Evolutionary conservation across 192 early-diverging fungal species (phyloP), one percentile per base, ranked within the genome.

Genomic region (Spizellomyces sp.): DNA sequence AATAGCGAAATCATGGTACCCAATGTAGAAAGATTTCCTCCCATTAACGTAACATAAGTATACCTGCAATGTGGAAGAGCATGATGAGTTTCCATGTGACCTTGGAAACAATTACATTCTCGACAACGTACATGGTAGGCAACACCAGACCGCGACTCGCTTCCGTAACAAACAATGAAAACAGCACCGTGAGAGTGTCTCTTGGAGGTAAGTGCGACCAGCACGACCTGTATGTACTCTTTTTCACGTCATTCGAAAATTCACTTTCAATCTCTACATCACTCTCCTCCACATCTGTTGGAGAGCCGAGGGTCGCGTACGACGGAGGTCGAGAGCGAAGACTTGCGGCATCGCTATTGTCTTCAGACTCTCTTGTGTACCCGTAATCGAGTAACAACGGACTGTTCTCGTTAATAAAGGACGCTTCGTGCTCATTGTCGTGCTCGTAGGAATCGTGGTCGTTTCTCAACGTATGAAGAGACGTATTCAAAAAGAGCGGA

Each of bases 81-180:
- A 9, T 5, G 15, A 5, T 15, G 9, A 12, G 15, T 62, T 41
- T 17, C 60, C 4, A 62, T 5, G 36, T 17, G 6, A 7, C 60
- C 60, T 14, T 10, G 19, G 19, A 0, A 5, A 0, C 6, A 15
- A 5, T 7, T 27, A 41, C 0, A 62, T 15, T 9, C 5, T 62
- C 60, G 12, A 62, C 15, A 36, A 67, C 66, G 52, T 42, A 67
- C 70, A 77, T 72, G 55, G 72, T 77, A n/a, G 76, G 71, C 15
- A 77, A 12, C 19, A 77, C 76, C 5, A 77, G 44, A 9, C 76
- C 76, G 12, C 76, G 14, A 65, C 66, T 69, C 27, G 71, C 66
- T 42, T 77, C 76, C 42, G 70, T 66, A 5, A 75, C 43, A 36
- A 77, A 76, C 27, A 74, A 57, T 5, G 71, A 50, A 0, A 68